Conservation (phyloP, 2,329 filamentous ascomycete species). For the Chaetomium sp. region DNA sequence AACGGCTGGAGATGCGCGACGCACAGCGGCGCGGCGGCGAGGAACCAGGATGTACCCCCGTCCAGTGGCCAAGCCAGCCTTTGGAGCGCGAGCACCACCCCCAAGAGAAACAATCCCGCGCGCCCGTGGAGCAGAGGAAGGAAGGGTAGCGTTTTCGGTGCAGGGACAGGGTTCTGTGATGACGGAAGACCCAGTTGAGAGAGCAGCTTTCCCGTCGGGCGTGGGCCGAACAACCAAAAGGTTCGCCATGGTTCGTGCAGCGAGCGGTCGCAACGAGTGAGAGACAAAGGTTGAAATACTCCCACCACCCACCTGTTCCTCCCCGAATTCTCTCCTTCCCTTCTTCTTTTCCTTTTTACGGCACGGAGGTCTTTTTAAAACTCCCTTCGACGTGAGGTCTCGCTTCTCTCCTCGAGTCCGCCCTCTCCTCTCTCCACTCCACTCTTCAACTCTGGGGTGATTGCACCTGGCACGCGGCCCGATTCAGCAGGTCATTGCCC, state of each 20-base stretch:
- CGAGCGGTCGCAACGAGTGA: neutral
- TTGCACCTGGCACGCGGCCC: slow-evolving; percentile 5
- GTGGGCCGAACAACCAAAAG: neutral
- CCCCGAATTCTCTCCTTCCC: slow-evolving; percentile 20
- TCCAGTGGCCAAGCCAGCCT: slow-evolving; percentile 8
- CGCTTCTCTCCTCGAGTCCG: slow-evolving; percentile 20
- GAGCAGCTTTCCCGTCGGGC: slow-evolving; percentile 7
- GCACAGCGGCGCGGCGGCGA: slow-evolving; percentile 6
- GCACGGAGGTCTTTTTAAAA: slow-evolving; percentile 44
- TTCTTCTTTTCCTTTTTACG: slow-evolving; percentile 34
- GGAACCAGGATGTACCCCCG: slow-evolving; percentile 8
- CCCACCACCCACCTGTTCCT: slow-evolving; percentile 19
- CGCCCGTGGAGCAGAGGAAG: slow-evolving; percentile 12
- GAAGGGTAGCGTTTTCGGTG: slow-evolving; percentile 11
- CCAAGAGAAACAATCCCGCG: slow-evolving; percentile 15
- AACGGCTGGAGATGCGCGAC: slow-evolving; percentile 11
- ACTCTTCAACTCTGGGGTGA: slow-evolving; percentile 8
- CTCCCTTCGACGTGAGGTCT: slow-evolving; percentile 45
- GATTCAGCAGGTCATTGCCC: slow-evolving; percentile 2
- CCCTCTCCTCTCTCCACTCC: slow-evolving; percentile 18
- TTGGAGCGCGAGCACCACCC: slow-evolving; percentile 12
- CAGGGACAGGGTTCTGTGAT: slow-evolving; percentile 16
- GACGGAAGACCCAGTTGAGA: slow-evolving; percentile 16
- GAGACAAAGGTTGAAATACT: slow-evolving; percentile 23
- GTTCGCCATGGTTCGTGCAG: neutral